Evolutionary conservation across 768 basidiomycete genomes (phyloP).

Genomic region (Tubosaeta sp.): DNA sequence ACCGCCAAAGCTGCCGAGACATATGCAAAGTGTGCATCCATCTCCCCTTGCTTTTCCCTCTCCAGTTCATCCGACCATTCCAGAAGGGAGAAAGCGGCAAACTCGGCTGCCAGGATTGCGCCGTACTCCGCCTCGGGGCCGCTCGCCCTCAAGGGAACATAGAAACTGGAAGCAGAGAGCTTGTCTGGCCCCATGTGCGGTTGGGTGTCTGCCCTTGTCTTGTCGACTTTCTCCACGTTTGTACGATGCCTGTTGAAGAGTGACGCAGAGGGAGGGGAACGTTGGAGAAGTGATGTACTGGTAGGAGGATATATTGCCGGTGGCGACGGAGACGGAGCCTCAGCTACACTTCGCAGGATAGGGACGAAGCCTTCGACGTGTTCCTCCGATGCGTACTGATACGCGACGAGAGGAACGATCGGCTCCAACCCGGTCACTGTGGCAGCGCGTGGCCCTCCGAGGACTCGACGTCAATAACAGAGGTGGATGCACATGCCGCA

Average conservation of each 20-base stretch:
- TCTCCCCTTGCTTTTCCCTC: conserved; percentile 6
- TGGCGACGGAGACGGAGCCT: background rate
- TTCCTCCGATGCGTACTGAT: background rate
- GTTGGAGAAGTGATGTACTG: background rate
- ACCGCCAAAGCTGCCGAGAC: conserved; percentile 5
- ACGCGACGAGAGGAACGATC: background rate
- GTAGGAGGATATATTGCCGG: background rate
- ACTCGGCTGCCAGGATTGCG: conserved; percentile 7
- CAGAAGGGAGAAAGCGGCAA: conserved; percentile 7
- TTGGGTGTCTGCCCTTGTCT: background rate
- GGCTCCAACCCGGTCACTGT: background rate
- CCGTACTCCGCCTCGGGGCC: conserved; percentile 7
- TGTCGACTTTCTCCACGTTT: background rate
- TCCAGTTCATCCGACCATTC: conserved; percentile 16
- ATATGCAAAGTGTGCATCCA: conserved; percentile 13
- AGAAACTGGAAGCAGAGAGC: background rate
- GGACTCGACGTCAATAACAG: background rate
- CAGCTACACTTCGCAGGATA: background rate
- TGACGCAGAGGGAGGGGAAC: background rate
- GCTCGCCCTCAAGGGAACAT: background rate
- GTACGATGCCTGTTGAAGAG: background rate
- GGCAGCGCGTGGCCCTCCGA: background rate
- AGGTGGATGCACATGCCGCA: background rate
- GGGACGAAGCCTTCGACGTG: conserved; percentile 2
- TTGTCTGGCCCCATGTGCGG: background rate